A percentile compares a stretch with the other conserved stretches of the same genome.
Conservation (phyloP, 108 stramenopile species). For the Bacterosira constricta region DNA sequence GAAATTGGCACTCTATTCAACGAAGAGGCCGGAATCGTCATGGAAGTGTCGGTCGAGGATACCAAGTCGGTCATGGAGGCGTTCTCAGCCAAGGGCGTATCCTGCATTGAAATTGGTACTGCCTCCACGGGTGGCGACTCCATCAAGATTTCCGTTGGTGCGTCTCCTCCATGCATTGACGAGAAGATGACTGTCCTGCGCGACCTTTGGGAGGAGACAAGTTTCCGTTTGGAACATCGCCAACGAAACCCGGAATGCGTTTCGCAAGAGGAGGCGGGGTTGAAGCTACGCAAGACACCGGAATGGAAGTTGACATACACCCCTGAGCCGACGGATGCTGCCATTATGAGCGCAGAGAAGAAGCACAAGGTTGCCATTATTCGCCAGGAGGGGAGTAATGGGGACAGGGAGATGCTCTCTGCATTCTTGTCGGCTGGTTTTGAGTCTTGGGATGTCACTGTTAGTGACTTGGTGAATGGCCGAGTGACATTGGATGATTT, state of each 20-base stretch:
- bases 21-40: conserved; percentile 96
- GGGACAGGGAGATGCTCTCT: conserved; percentile 97
- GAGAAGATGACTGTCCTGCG: conserved; percentile 90
- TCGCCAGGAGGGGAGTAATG: conserved; percentile 99
- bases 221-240: conserved; percentile 92
- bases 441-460: conserved; percentile 97
- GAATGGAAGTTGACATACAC: conserved; percentile 86
- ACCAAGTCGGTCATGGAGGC: conserved; percentile 64
- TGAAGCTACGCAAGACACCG: conserved; percentile 83
- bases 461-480: conserved; percentile 85
- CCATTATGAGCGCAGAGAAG: conserved; percentile 57
- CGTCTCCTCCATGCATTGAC: conserved; percentile 68
- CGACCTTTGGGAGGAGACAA: conserved; percentile 98
- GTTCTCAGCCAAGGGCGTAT: conserved; percentile 73
- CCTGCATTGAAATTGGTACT: conserved; percentile 78
- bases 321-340: conserved; percentile 67
- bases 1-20: conserved; percentile 88
- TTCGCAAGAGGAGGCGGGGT: conserved; percentile 85
- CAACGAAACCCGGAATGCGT: conserved; percentile 96
- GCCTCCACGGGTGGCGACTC: conserved; percentile 73
- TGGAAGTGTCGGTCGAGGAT: conserved; percentile 78
- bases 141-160: conserved; percentile 85
- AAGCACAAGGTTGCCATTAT: conserved; percentile 96
- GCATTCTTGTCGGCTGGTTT: conserved; percentile 97
- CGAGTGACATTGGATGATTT: conserved; percentile 84